Evolutionary conservation across 2,329 filamentous ascomycete genomes (phyloP), one percentile per base, ranked within the genome.

Genomic region (Nemania sp.): DNA sequence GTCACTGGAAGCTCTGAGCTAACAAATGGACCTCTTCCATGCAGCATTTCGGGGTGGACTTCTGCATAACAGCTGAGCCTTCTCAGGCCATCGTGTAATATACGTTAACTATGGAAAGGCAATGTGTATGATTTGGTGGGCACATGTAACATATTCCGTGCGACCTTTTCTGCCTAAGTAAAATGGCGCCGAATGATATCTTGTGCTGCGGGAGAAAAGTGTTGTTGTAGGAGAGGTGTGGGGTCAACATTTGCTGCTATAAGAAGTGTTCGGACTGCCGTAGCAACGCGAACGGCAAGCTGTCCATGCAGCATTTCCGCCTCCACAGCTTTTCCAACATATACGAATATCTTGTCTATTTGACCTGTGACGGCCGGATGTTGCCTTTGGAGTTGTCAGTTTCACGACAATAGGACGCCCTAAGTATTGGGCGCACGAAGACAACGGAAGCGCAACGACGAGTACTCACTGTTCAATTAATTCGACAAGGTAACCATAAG

Each of bases 381-480:
- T 84, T 89, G 89, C 72, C 94, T 97, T 28, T 14, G 28, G 33
- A 20, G 26, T 31, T 15, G 26, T 59, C 5, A 59, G 57, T 41
- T 33, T 43, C 15, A 46, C n/a, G n/a, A 8, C 8, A 41, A 39
- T 14, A 39, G 15, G 15, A 17, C 15, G n/a, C n/a, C n/a, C n/a
- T n/a, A n/a, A n/a, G n/a, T n/a, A n/a, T n/a, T n/a, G n/a, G n/a
- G n/a, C n/a, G n/a, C n/a, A n/a, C n/a, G n/a, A n/a, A n/a, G n/a
- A n/a, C n/a, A n/a, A n/a, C n/a, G n/a, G n/a, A n/a, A n/a, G n/a
- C n/a, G n/a, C n/a, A n/a, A n/a, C n/a, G n/a, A n/a, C n/a, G n/a
- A n/a, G n/a, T n/a, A n/a, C 91, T 83, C 84, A 97, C 94, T 95
- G 89, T 63, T 95, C 89, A 70, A 97, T 97, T 59, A 99, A 75